phyloP scores from a whole-genome alignment of 345 rosid species.

The Gossypium longicalyx region DNA sequence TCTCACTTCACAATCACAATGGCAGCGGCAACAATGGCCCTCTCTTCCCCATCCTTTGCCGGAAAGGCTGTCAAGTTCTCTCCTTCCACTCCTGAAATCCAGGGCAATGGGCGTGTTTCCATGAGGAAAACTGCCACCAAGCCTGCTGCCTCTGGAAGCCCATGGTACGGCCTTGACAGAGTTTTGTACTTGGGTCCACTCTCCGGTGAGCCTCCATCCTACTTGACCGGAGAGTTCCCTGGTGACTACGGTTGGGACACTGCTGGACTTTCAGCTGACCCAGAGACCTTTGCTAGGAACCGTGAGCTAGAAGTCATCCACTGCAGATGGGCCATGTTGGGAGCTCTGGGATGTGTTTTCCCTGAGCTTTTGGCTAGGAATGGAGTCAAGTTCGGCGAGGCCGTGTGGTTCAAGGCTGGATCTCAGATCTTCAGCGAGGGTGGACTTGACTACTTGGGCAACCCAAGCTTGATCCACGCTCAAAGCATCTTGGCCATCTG shows the following conservation, averaged over 20 bases:
- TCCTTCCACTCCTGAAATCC: conserved; percentile 29
- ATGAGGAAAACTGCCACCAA: conserved; percentile 40
- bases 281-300: conserved; percentile 84
- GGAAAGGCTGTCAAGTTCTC: conserved; percentile 45
- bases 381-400: conserved; percentile 72
- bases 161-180: conserved; percentile 72
- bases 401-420: conserved; percentile 86
- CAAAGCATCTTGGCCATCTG: conserved; percentile 81
- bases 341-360: conserved; percentile 73
- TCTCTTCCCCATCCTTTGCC: conserved; percentile 45
- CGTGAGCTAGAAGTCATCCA: conserved; percentile 88
- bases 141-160: conserved; percentile 37
- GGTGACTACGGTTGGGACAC: conserved; percentile 79
- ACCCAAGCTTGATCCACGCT: conserved; percentile 77
- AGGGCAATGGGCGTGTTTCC: conserved; percentile 37
- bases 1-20: no score
- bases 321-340: conserved; percentile 75
- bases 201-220: conserved; percentile 68
- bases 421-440: conserved; percentile 79
- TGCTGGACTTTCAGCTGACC: conserved; percentile 82
- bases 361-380: conserved; percentile 69
- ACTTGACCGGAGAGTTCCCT: conserved; percentile 74
- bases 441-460: conserved; percentile 77
- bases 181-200: conserved; percentile 80
- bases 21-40: conserved; percentile 55